Base-by-base conservation (phyloP, 1,284 basidiomycete species). In the Anthracocystis panici-leucophaei region DNA sequence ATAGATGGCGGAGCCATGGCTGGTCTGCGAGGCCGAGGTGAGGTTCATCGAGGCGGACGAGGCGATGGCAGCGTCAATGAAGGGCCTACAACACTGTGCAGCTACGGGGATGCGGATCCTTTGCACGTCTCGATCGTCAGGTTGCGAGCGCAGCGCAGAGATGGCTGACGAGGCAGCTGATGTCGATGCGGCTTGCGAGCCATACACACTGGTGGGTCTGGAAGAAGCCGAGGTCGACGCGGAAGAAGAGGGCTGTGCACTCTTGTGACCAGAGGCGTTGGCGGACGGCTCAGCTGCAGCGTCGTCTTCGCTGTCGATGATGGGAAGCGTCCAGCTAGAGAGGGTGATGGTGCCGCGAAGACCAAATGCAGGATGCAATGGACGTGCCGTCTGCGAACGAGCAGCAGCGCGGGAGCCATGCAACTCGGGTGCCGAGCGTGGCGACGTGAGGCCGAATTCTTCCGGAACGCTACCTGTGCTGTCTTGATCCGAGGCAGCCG, bases 61-160 rank as follows among this genome's bases (percentile, higher is more conserved):
- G 29, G 69, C 59, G 42, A 70, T 65, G n/a, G 65, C 67, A 29
- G 69, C 67, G 20, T 74, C 71, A 29, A 70, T 66, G 33, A 65
- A 63, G 1, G 77, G 78, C 23, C 71, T 64, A 54, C 77, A 79
- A 38, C 65, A 77, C 20, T 71, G 64, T 2, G 75, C 78, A 33
- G 54, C 68, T n/a, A 82, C 58, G 9, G 77, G 77, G 5, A 82
- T 54, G 46, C 56, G 46, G 16, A 80, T 62, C 44, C 46, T 57
- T 42, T 82, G 81, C 16, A 65, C 42, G 8, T 77, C 64, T 40
- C 57, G 48, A 20, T 80, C 76, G 27, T 71, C 72, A 10, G 53
- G 70, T 23, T 59, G 58, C 16, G 57, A 61, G 20, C 44, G 52
- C 18, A 67, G 33, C 12, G 73, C 72, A 38, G 70, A 73, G 27